Conservation (phyloP, 2,329 filamentous ascomycete species). For the Calonectria multiphialidica region DNA sequence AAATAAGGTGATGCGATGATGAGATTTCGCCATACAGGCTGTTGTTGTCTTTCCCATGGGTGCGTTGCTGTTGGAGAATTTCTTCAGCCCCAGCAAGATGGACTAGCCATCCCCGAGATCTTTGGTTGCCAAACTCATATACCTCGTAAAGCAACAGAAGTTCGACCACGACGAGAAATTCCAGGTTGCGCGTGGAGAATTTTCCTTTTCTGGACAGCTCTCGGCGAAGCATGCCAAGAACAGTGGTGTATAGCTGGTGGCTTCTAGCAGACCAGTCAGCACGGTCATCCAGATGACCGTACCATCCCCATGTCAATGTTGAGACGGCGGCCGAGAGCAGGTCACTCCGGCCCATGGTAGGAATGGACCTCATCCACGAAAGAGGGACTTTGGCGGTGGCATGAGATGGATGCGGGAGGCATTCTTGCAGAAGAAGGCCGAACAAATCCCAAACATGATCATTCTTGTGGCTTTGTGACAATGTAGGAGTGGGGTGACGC, state of each 20-base stretch:
- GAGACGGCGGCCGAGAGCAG: neutral
- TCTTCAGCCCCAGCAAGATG: constrained; percentile 6
- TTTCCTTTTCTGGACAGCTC: neutral
- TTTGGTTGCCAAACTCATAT: constrained; percentile 4
- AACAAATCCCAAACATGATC: neutral
- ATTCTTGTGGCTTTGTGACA: neutral
- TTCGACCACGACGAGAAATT: neutral
- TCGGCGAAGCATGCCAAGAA: neutral
- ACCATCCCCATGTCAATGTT: constrained; percentile 9
- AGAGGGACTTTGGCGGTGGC: neutral
- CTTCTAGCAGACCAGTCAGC: neutral
- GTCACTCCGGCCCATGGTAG: neutral
- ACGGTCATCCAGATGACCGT: neutral
- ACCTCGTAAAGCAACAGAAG: neutral
- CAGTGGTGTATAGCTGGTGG: neutral
- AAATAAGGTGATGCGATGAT: constrained; percentile 1
- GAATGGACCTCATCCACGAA: neutral
- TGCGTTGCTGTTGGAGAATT: neutral
- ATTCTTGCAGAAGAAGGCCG: neutral
- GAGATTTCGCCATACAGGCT: neutral
- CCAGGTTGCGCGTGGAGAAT: neutral
- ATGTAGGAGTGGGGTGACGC: too few relatives aligned
- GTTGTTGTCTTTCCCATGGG: neutral
- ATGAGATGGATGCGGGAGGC: constrained; percentile 7
- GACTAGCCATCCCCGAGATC: neutral